Evolutionary conservation across 306 rosid genomes (phyloP), one percentile per base, ranked within the genome.

Genomic region (Dalbergia cochinchinensis): DNA sequence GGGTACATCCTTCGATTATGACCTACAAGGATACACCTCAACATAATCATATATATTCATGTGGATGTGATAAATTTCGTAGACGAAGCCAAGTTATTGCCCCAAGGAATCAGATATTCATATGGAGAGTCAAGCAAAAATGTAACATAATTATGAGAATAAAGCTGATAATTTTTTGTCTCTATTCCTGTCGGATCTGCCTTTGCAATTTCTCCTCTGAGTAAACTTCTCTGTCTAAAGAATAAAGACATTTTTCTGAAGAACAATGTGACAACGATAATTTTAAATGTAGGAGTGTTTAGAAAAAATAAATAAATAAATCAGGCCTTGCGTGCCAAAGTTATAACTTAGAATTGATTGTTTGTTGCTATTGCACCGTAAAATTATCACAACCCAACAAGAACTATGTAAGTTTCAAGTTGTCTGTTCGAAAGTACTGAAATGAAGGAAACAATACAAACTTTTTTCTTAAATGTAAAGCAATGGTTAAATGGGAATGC

Each of bases 91-190:
- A 1, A 34, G 1, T 26, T 20, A 57, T 57, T 78, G 59, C 53
- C 73, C 57, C 65, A 1, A 22, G 47, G 60, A 47, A 4, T 65
- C 26, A 42, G 9, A 57, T 41, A 41, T 67, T 51, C 48, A 55
- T 31, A 54, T 10, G 67, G 16, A 55, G 11, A 66, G 50, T 22
- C 73, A 82, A 53, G 60, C 50, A 57, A 64, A 69, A 60, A 11
- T 50, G 13, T 12, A 19, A 41, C 51, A 22, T n/a, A 50, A 48
- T 37, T 37, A 10, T 11, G 5, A 61, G 69, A 66, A 63, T 54
- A 77, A 82, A 69, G 61, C 76, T 69, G 42, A 2, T 60, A 2
- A 5, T 47, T 58, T 58, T 6, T 60, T 58, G 77, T 82, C 59
- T 7, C 77, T 60, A 70, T 69, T 42, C 35, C 50, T 60, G 47